Evolutionary conservation across 805 yeast species (phyloP).

Genomic region (Yamadazyma scolyti): DNA sequence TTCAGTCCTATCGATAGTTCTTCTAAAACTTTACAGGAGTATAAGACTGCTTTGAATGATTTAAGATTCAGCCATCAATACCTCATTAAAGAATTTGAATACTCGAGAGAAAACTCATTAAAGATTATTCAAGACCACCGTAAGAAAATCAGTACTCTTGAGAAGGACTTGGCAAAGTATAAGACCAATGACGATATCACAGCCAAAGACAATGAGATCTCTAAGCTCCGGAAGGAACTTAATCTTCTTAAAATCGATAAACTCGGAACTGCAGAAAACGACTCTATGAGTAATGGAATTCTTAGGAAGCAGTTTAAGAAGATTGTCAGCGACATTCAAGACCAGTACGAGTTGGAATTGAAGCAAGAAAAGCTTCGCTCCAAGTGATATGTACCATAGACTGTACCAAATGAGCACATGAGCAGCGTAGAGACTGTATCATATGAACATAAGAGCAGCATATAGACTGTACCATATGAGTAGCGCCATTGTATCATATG

Average conservation of each 20-base stretch:
- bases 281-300: conserved; percentile 44
- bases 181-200: conserved; percentile 1
- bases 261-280: conserved; percentile 27
- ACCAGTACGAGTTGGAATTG: conserved; percentile 56
- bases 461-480: no score
- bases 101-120: conserved; percentile 55
- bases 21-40: conserved; percentile 17
- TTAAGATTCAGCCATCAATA: conserved; percentile 70
- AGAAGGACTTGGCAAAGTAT: conserved; percentile 37
- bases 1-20: conserved; percentile 16
- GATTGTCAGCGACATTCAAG: conserved; percentile 58
- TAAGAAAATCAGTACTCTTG: conserved; percentile 46
- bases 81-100: conserved; percentile 63
- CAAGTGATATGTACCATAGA: no score
- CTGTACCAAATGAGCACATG: no score
- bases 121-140: conserved; percentile 52
- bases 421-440: no score
- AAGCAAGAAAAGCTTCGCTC: conserved; percentile 54
- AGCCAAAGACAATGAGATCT: conserved; percentile 41
- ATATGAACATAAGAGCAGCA: no score
- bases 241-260: conserved; percentile 42
- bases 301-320: conserved; percentile 67
- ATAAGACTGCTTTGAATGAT: conserved; percentile 62
- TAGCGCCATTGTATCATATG: no score
- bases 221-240: conserved; percentile 42